Base-by-base conservation (phyloP, 345 rosid genomes). In the Rhizophora mangle region DNA sequence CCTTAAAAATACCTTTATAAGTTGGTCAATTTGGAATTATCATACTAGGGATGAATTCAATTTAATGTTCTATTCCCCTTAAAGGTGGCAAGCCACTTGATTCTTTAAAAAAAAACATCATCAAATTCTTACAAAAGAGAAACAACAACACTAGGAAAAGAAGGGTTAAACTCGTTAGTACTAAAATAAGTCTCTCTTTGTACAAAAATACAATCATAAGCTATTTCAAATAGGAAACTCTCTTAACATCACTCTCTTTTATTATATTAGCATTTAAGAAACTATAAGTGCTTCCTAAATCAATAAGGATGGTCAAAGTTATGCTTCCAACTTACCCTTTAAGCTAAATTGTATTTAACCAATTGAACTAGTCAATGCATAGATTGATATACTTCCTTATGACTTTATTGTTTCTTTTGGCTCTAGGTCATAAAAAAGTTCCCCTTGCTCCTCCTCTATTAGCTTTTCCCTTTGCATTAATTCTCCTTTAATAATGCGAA, bases 81-180 rank as follows among this genome's bases (percentile, higher is more conserved):
- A 62, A 15, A 9, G 27, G 65, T 34, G 65, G 65, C 27, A 62
- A 37, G 1, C 65, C 26, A 18, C 16, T 34, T 4, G 8, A 30
- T 8, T 57, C 64, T 31, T 61, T 22, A 3, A 22, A 2, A 61
- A 61, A 61, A 61, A n/a, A 61, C 64, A 32, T 61, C 64, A 4
- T 30, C n/a, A 61, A 29, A 61, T 34, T 61, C 46, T 43, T 61
- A 19, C 46, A 61, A 61, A 29, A 32, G 43, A 61, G 64, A 30
- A 61, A 61, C 43, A 30, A 30, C 21, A 61, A 16, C 39, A 31
- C 7, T 57, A 57, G 60, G 60, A 1, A 57, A 21, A 57, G 22
- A 1, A 3, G 3, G 20, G 31, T 57, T 57, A 57, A 21, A 8
- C 30, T 47, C 9, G 8, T 57, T 15, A 57, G 6, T 21, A 24